Evolutionary conservation across 352 stramenopile genomes (phyloP), one percentile per base, ranked within the genome.

Genomic region (Phytophthora sansomeana): DNA sequence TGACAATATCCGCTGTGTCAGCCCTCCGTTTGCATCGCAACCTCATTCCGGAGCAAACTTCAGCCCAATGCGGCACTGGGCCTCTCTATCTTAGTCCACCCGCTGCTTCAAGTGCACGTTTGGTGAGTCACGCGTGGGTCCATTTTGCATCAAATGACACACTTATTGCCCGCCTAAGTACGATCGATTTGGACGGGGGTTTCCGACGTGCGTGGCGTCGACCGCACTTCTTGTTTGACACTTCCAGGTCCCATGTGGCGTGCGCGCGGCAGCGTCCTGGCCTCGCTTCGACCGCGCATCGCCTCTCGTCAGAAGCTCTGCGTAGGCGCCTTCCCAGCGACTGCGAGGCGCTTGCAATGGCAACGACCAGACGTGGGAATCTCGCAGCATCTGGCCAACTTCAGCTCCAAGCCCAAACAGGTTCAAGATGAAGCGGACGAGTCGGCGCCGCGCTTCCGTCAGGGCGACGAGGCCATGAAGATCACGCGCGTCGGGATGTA

Each of bases 401-500:
- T 71, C 38, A 72, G 62, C 56, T 72, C 67, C 13, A 28, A 64
- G 17, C 17, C 49, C 35, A 29, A 24, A 0, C 62, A 42, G 21
- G 26, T 48, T 39, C 58, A 58, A 47, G 28, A 13, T 42, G 43
- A 59, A 36, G 48, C 33, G 16, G 9, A 17, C 6, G n/a, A n/a
- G n/a, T 8, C 43, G 28, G 29, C 24, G 19, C 60, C 47, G 8
- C 65, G 47, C 29, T 63, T 57, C 33, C 74, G 49, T 10, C 67
- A 74, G 63, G 79, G 83, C 6, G 69, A 75, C 11, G 85, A 95
- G 30, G 87, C 87, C 48, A 89, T 93, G 63, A 85, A 84, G 54
- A 93, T 98, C 52, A 99, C 96, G 6, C 91, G 93, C 19, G 58
- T 98, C 2, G 96, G 96, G 21, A 97, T 97, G 64, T 91, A 93